Percentiles rank a stretch among this genome's conserved stretches.
These are phyloP conservation scores for Prototheca wickerhamii DNA, from an alignment of 163 green algal genomes.

Conservation along the genomic window DNA sequence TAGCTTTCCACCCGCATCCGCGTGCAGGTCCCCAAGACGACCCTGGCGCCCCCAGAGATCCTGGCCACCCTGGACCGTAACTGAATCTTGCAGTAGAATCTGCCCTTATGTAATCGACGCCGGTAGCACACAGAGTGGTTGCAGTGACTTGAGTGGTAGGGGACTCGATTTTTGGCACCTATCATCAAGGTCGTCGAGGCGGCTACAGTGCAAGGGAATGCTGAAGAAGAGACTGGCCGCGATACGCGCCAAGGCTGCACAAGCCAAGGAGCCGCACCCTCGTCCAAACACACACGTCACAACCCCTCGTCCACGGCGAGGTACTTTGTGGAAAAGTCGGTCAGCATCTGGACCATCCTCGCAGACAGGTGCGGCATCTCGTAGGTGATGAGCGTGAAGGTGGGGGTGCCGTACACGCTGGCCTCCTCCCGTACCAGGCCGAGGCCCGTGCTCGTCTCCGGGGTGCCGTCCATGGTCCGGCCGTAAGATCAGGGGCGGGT, in stretches of 20 bases:
- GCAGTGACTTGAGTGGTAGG: too few relatives aligned
- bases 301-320: background rate
- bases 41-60: too few relatives aligned
- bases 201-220: background rate
- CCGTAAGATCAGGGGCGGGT: slow-evolving; percentile 33
- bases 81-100: too few relatives aligned
- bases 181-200: too few relatives aligned
- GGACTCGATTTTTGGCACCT: too few relatives aligned
- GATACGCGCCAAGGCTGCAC: background rate
- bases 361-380: slow-evolving; percentile 5
- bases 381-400: background rate
- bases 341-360: slow-evolving; percentile 3
- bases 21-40: too few relatives aligned
- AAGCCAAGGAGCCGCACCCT: background rate
- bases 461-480: slow-evolving; percentile 10
- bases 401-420: background rate
- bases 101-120: too few relatives aligned
- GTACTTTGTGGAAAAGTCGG: background rate
- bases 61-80: too few relatives aligned
- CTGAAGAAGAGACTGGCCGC: too few relatives aligned
- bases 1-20: too few relatives aligned
- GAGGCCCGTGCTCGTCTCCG: slow-evolving; percentile 17
- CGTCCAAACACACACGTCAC: background rate
- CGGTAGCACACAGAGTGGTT: too few relatives aligned
- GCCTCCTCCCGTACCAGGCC: slow-evolving; percentile 10